Conservation (phyloP, 2,329 filamentous ascomycete genomes). For the Iodosphaeria phyllophila region DNA sequence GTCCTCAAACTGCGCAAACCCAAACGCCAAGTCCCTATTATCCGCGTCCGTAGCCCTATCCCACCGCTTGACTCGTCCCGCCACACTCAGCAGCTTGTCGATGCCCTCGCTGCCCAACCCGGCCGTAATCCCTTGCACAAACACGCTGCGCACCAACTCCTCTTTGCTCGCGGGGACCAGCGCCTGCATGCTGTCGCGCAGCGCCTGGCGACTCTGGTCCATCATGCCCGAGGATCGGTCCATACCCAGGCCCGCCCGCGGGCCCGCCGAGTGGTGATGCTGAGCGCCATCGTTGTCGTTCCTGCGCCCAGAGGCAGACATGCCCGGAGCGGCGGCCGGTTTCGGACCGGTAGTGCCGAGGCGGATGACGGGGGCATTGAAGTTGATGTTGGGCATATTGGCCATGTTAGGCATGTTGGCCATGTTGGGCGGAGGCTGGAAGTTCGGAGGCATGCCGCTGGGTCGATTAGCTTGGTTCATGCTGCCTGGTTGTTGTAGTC, state of each 20-base stretch:
- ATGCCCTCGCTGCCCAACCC: conserved; percentile 61
- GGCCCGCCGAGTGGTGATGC: conserved; percentile 20
- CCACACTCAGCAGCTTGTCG: conserved; percentile 59
- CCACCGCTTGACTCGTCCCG: conserved; percentile 70
- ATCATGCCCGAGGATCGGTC: conserved; percentile 40
- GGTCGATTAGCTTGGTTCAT: conserved; percentile 61
- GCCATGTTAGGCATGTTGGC: no score
- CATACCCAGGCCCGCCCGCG: conserved; percentile 33
- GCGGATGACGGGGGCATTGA: conserved; percentile 89
- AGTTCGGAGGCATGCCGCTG: conserved; percentile 62
- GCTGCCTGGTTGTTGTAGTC: conserved; percentile 59
- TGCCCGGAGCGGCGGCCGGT: conserved; percentile 22
- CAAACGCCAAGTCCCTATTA: conserved; percentile 64
- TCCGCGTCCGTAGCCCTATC: conserved; percentile 52
- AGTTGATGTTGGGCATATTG: conserved; percentile 98
- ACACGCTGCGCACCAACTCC: conserved; percentile 81
- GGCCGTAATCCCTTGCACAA: conserved; percentile 71
- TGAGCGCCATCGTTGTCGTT: conserved; percentile 22
- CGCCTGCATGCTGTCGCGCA: conserved; percentile 50
- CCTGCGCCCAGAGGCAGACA: conserved; percentile 23
- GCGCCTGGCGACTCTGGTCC: conserved; percentile 47
- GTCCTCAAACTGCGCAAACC: conserved; percentile 91
- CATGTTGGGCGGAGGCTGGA: conserved; percentile 79
- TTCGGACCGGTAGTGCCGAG: conserved; percentile 65
- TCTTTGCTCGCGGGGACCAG: conserved; percentile 71